These are phyloP conservation scores for Echeveria elegans DNA, from an alignment of 164 flowering plant genomes.

Conservation along the genomic window DNA sequence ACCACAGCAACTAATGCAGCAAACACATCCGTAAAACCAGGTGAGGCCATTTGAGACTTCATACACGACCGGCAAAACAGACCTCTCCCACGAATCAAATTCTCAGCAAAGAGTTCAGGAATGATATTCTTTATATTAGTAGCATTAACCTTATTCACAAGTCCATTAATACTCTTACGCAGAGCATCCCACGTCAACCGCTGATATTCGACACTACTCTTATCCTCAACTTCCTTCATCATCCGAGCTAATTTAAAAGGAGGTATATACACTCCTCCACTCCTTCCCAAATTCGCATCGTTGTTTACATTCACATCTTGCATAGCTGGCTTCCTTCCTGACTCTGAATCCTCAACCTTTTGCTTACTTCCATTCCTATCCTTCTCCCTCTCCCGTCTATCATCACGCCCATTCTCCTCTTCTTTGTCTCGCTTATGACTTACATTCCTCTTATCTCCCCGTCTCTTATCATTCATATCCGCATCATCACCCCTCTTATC, in stretches of 20 bases:
- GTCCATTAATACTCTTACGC: conserved; percentile 92
- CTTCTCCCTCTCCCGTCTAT: conserved; percentile 13
- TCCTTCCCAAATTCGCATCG: conserved; percentile 40
- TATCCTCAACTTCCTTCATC: conserved; percentile 82
- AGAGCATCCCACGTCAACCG: conserved; percentile 94
- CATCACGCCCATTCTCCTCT: not conserved
- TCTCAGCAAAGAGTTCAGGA: conserved; percentile 80
- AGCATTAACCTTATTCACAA: conserved; percentile 89
- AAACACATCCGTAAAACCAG: conserved; percentile 83
- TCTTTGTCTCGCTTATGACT: conserved; percentile 12
- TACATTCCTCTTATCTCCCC: conserved; percentile 14
- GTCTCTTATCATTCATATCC: conserved; percentile 7
- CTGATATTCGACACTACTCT: conserved; percentile 77
- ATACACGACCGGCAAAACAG: conserved; percentile 84
- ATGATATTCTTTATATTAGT: conserved; percentile 77
- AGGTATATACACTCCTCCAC: conserved; percentile 88
- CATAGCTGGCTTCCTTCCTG: conserved; percentile 5
- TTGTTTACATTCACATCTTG: conserved; percentile 8
- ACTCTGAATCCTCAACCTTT: conserved; percentile 14
- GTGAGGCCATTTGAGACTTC: conserved; percentile 97
- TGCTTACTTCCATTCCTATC: conserved; percentile 12
- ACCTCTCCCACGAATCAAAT: conserved; percentile 86
- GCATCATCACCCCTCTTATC: conserved; percentile 10
- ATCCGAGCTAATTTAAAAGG: conserved; percentile 81
- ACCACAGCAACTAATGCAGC: conserved; percentile 90